A percentile compares a stretch with the other conserved stretches of the same genome.
Evolutionary conservation across 2,329 filamentous ascomycete species (phyloP).

Genomic region (Trichoderma brevicompactum): DNA sequence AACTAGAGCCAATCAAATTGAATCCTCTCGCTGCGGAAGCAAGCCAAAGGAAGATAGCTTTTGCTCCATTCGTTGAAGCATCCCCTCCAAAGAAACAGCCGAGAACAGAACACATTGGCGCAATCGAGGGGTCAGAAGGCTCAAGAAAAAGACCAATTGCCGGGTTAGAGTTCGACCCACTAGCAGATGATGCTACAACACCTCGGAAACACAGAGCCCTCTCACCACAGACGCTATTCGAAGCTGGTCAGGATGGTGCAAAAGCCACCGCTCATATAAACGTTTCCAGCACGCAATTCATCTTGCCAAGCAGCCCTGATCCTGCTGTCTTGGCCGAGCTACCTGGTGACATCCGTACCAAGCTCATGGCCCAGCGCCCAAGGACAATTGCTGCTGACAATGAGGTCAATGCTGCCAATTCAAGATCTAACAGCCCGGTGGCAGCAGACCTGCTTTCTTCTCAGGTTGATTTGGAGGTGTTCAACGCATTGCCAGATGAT

Average conservation of each 20-base stretch:
- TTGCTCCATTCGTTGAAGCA: slow-evolving; percentile 59
- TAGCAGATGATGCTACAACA: slow-evolving; percentile 58
- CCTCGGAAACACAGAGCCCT: slow-evolving; percentile 58
- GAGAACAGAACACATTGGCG: slow-evolving; percentile 57
- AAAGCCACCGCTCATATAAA: slow-evolving; percentile 73
- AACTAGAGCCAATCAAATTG: slow-evolving; percentile 77
- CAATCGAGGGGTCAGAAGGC: slow-evolving; percentile 45
- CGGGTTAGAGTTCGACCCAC: slow-evolving; percentile 53
- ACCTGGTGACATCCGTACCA: slow-evolving; percentile 79
- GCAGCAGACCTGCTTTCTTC: slow-evolving; percentile 62
- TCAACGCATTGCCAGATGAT: slow-evolving; percentile 81
- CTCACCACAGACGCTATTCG: slow-evolving; percentile 57
- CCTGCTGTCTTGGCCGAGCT: slow-evolving; percentile 81
- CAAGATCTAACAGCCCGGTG: slow-evolving; percentile 48
- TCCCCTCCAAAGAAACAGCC: slow-evolving; percentile 47
- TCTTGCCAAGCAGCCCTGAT: slow-evolving; percentile 84
- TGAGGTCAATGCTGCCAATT: slow-evolving; percentile 39
- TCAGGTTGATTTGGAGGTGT: slow-evolving; percentile 82
- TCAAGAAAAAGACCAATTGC: slow-evolving; percentile 39
- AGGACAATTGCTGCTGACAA: slow-evolving; percentile 32
- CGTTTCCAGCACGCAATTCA: slow-evolving; percentile 84
- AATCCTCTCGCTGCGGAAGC: slow-evolving; percentile 62
- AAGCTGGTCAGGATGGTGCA: slow-evolving; percentile 53
- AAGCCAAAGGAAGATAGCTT: slow-evolving; percentile 79
- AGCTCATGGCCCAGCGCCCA: slow-evolving; percentile 65